Percentiles rank a stretch among this genome's conserved stretches.
These are phyloP conservation scores for Coleophoma crateriformis DNA, from an alignment of 2,329 filamentous ascomycete genomes.

Conservation along the genomic window DNA sequence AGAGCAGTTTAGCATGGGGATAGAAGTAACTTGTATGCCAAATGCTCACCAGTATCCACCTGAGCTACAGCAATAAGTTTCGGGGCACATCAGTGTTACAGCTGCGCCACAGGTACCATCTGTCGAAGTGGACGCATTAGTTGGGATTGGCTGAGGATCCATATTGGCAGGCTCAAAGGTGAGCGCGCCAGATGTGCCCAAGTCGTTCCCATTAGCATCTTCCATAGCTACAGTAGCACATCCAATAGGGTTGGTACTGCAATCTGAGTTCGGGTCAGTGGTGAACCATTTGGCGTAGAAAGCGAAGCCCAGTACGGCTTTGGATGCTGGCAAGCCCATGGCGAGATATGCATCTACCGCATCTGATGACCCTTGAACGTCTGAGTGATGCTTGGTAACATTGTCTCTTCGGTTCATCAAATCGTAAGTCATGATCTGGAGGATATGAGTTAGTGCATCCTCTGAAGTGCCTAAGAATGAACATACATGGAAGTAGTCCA, in stretches of 20 bases:
- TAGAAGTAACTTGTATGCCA: not conserved
- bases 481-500: not conserved
- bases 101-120: not conserved
- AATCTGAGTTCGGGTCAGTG: not conserved
- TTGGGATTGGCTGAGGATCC: not conserved
- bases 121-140: not conserved
- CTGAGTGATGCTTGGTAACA: constrained; percentile 56
- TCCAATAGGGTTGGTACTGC: not conserved
- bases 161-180: constrained; percentile 31
- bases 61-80: not conserved
- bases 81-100: not conserved
- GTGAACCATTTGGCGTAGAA: constrained; percentile 54
- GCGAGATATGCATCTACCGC: constrained; percentile 53
- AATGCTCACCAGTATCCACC: not conserved
- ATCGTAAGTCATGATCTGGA: constrained; percentile 53
- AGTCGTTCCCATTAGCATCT: constrained; percentile 1
- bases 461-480: not conserved
- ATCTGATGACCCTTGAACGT: constrained; percentile 45
- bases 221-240: not conserved
- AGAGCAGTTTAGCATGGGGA: not conserved
- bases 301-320: constrained; percentile 55
- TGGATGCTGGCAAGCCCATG: constrained; percentile 41
- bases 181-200: not conserved
- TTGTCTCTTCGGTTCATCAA: constrained; percentile 62
- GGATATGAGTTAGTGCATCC: not conserved